Evolutionary conservation across 371 early-diverging fungal genomes (phyloP), one percentile per base, ranked within the genome.

Genomic region (Mucor velutinosus): DNA sequence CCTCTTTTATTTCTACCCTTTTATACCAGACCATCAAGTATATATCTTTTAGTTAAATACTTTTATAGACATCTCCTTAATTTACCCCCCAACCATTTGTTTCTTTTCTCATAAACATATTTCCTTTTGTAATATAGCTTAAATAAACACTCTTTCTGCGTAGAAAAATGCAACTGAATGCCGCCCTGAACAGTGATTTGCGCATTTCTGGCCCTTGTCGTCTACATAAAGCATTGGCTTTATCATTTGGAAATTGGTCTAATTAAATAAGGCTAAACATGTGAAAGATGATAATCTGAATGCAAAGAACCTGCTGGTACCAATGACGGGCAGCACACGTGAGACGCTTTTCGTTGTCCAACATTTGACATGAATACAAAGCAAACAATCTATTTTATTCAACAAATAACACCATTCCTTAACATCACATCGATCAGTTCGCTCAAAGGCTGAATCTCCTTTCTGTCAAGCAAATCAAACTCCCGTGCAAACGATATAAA

Each of bases 391-490:
- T 23, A 49, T 49, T 49, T 61, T 49, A 47, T 61, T 70, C 45
- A 66, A 29, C 60, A 71, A 47, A 72, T 72, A 32, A 72, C 67
- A 33, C 61, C 62, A 57, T 64, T 70, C 27, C 60, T 64, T 3
- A 60, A 47, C 70, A 70, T 70, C 15, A 60, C 47, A 41, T 82
- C 86, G 49, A 97, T 90, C 58, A 96, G 78, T 32, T 95, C 96
- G 37, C 76, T 77, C 79, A 98, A 79, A 4, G 95, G 95, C 12
- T 88, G 85, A 58, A 92, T 72, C 41, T 98, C 98, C 82, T 95
- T 97, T 74, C 91, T 92, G 64, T 96, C 97, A n/a, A 98, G 68
- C 56, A 97, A 78, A 68, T 95, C 95, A 80, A 97, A 98, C 76
- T 96, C 96, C 61, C 89, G 85, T 5, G 90, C 89, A 82, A 98